Percentiles rank a stretch among this genome's conserved stretches.
Conservation (phyloP, 169 alveolate genomes). For the Cryptosporidium sp. region DNA sequence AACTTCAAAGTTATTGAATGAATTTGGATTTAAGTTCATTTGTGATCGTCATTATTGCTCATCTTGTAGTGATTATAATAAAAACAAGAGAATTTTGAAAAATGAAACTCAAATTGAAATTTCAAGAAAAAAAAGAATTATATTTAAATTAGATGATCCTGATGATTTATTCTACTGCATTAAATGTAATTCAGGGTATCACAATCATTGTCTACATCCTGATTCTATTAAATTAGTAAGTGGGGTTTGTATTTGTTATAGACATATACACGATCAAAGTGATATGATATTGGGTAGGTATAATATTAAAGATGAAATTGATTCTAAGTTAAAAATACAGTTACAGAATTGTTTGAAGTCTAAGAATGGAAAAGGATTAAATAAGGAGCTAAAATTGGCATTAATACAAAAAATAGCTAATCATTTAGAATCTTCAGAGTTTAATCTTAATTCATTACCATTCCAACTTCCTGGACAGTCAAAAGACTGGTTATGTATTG, state of each 20-base stretch:
- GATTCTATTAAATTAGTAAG: constrained; percentile 40
- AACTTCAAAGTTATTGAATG: background rate
- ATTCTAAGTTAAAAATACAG: background rate
- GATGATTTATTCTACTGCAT: constrained; percentile 41
- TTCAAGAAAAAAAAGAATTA: background rate
- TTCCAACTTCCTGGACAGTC: constrained; percentile 54
- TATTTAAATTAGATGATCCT: constrained; percentile 33
- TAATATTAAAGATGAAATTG: constrained; percentile 19
- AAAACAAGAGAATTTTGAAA: background rate
- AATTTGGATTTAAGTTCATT: constrained; percentile 31
- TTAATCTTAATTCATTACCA: constrained; percentile 15
- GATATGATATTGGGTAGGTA: constrained; percentile 2
- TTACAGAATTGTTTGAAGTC: background rate
- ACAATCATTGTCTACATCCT: constrained; percentile 23
- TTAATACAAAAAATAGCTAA: background rate
- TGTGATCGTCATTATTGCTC: constrained; percentile 60
- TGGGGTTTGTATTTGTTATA: constrained; percentile 46
- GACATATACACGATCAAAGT: constrained; percentile 47
- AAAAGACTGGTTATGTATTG: constrained; percentile 31
- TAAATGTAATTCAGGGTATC: constrained; percentile 35
- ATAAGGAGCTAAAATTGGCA: background rate
- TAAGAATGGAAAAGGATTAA: background rate
- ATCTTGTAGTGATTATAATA: constrained; percentile 3
- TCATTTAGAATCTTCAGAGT: constrained; percentile 11
- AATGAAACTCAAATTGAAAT: background rate